phyloP scores from a whole-genome alignment of 1,139 yeast species.

The Candida dubliniensis region DNA sequence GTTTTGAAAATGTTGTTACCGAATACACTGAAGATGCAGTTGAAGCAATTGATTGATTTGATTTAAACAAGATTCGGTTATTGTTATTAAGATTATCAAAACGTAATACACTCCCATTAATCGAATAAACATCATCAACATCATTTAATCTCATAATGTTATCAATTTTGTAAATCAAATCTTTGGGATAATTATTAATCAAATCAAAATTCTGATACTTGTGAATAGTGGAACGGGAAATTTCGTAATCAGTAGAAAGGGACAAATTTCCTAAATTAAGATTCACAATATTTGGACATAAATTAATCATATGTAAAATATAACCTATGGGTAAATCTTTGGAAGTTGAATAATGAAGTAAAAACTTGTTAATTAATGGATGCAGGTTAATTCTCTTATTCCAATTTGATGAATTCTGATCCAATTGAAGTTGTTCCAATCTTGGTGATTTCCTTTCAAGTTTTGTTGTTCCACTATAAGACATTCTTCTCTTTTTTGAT shows the following conservation, averaged over 20 bases:
- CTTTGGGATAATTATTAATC: constrained; percentile 39
- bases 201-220: constrained; percentile 43
- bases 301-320: constrained; percentile 55
- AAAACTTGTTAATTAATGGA: constrained; percentile 59
- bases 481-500: constrained; percentile 22
- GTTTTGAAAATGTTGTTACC: constrained; percentile 29
- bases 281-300: constrained; percentile 55
- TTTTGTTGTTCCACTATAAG: constrained; percentile 10
- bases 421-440: constrained; percentile 13
- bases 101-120: constrained; percentile 7
- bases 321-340: constrained; percentile 72
- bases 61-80: constrained; percentile 9
- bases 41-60: constrained; percentile 18
- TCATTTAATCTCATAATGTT: constrained; percentile 20
- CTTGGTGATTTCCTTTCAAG: constrained; percentile 13
- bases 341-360: constrained; percentile 56
- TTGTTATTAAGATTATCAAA: constrained; percentile 6
- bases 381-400: constrained; percentile 31
- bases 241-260: constrained; percentile 59
- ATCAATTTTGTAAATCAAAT: constrained; percentile 25
- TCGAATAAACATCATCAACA: constrained; percentile 6
- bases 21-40: constrained; percentile 36
- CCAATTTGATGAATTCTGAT: constrained; percentile 7
- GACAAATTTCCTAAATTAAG: constrained; percentile 57
- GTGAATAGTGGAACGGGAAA: constrained; percentile 31